Conservation (phyloP, 148 eudicot species). For the Rhododendron vialii region DNA sequence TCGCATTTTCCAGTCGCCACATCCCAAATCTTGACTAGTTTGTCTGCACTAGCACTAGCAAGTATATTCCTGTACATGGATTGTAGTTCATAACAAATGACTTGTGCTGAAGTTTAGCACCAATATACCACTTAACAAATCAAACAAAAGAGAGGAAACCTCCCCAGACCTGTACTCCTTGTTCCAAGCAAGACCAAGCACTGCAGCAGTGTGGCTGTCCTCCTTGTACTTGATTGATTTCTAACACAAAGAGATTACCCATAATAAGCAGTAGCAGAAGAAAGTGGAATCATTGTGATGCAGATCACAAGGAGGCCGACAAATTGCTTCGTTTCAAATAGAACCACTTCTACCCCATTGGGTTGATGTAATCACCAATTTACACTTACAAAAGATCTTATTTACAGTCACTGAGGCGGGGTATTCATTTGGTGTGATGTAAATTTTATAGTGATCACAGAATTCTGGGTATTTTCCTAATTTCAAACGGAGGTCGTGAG, state of each 20-base stretch:
- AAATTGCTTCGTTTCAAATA: background rate
- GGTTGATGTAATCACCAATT: background rate
- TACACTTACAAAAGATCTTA: background rate
- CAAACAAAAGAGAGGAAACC: background rate
- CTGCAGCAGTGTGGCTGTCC: conserved; percentile 89
- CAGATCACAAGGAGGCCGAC: background rate
- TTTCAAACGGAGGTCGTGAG: background rate
- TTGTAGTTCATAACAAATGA: background rate
- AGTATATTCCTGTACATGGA: conserved; percentile 62
- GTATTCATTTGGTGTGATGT: background rate
- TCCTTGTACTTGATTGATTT: conserved; percentile 69
- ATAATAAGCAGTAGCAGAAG: background rate
- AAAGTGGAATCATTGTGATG: background rate
- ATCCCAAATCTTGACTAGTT: conserved; percentile 92
- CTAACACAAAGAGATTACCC: conserved; percentile 25
- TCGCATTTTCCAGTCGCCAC: conserved; percentile 69
- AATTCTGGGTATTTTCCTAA: background rate
- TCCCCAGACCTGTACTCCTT: conserved; percentile 65
- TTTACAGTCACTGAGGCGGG: background rate
- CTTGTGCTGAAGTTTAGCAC: background rate
- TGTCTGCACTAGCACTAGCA: conserved; percentile 97
- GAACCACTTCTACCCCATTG: background rate
- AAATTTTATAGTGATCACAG: background rate
- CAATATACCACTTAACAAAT: background rate
- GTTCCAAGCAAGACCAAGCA: conserved; percentile 96